Evolutionary conservation across 176 grass and related monocot species (phyloP).

Genomic region (Carex parvula): DNA sequence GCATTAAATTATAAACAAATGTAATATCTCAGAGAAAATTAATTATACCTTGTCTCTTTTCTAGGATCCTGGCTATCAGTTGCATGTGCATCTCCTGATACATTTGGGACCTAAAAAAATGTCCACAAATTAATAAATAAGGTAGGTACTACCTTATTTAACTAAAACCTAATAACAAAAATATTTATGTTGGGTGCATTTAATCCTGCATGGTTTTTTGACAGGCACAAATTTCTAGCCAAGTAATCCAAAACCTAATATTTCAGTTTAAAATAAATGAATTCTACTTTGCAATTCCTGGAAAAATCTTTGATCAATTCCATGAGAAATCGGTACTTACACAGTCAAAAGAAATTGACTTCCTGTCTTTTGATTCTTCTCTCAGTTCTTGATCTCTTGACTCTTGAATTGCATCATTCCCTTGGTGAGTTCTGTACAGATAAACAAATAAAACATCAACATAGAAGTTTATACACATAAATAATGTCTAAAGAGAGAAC

Average conservation of each 20-base stretch:
- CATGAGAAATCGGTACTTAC: conserved; percentile 26
- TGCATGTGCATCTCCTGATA: not conserved
- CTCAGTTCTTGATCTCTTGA: not conserved
- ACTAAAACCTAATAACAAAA: not conserved
- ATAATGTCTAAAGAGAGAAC: not conserved
- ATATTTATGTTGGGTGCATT: not conserved
- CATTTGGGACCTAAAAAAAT: conserved; percentile 16
- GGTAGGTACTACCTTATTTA: not conserved
- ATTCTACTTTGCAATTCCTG: not conserved
- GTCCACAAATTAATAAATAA: not conserved
- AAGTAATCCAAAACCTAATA: not conserved
- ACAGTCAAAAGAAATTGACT: conserved; percentile 25
- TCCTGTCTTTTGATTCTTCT: conserved; percentile 22
- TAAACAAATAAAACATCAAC: not conserved
- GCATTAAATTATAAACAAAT: conserved; percentile 15
- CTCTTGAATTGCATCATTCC: not conserved
- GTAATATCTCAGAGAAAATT: not conserved
- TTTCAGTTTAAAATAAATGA: too few relatives aligned
- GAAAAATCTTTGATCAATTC: not conserved
- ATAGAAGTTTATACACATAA: not conserved
- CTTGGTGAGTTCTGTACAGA: conserved; percentile 28
- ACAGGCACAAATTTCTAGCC: not conserved
- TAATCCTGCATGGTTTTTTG: not conserved
- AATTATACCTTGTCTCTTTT: conserved; percentile 33
- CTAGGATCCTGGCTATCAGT: not conserved